Conservation (phyloP, 129 eudicot species). For the Chrysanthemum makinoi region DNA sequence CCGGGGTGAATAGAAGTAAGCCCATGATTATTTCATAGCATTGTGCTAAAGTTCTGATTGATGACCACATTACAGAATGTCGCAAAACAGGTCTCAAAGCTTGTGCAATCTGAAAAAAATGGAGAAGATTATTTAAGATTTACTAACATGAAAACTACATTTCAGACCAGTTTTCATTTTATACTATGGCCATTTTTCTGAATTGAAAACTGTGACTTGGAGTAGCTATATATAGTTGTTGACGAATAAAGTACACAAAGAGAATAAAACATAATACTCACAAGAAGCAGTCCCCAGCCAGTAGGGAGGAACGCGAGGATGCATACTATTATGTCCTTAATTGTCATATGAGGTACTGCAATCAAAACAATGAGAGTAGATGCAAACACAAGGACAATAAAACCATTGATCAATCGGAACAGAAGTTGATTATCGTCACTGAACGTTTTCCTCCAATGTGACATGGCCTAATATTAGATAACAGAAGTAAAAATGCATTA, state of each 20-base stretch:
- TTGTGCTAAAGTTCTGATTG: conserved; percentile 66
- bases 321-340: conserved; percentile 65
- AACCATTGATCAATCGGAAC: conserved; percentile 68
- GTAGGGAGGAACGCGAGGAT: conserved; percentile 89
- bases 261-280: conserved; percentile 27
- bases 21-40: conserved; percentile 80
- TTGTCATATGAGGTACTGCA: conserved; percentile 61
- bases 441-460: conserved; percentile 59
- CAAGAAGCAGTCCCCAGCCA: conserved; percentile 93
- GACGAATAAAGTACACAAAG: background rate
- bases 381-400: conserved; percentile 54
- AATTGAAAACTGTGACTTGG: background rate
- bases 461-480: conserved; percentile 44
- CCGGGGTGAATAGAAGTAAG: conserved; percentile 68
- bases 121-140: conserved; percentile 10
- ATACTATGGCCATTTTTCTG: background rate
- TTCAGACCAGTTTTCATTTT: background rate
- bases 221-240: background rate
- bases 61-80: conserved; percentile 58
- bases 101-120: conserved; percentile 73
- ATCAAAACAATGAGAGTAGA: conserved; percentile 48
- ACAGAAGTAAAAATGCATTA: conserved; percentile 1
- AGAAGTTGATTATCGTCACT: conserved; percentile 71
- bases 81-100: conserved; percentile 58
- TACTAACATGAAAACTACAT: background rate